phyloP scores from a whole-genome alignment of 1,284 basidiomycete genomes.

The Phellopilus nigrolimitatus region DNA sequence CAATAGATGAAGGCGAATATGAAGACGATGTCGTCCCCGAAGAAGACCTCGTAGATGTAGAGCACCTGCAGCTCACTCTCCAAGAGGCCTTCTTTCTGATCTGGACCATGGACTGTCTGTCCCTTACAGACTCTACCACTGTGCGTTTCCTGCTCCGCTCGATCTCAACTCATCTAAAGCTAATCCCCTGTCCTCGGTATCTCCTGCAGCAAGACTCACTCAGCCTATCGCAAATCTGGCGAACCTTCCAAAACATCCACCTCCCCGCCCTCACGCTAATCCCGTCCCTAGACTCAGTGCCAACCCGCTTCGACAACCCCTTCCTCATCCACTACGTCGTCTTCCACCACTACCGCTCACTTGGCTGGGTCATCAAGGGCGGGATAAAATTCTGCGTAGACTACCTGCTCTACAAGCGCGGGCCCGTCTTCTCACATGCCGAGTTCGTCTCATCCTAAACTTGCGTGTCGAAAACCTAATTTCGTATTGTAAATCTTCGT shows the following conservation, averaged over 20 bases:
- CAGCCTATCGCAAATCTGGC: constrained; percentile 54
- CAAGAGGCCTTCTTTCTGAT: constrained; percentile 91
- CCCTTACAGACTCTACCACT: constrained; percentile 59
- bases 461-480: too few species aligned
- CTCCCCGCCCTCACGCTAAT: constrained; percentile 31
- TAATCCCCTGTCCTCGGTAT: neutral
- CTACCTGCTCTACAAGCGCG: constrained; percentile 90
- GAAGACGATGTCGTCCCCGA: constrained; percentile 37
- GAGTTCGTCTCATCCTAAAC: constrained; percentile 57
- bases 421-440: constrained; percentile 93
- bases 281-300: constrained; percentile 28
- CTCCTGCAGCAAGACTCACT: constrained; percentile 45
- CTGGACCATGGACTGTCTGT: constrained; percentile 82
- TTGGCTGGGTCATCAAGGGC: constrained; percentile 97
- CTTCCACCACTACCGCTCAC: constrained; percentile 93
- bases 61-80: constrained; percentile 89
- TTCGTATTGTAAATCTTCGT: too few species aligned
- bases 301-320: constrained; percentile 75
- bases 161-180: neutral
- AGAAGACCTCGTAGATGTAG: constrained; percentile 63
- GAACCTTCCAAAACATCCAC: constrained; percentile 47
- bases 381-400: constrained; percentile 99
- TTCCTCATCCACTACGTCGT: constrained; percentile 88
- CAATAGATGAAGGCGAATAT: constrained; percentile 28
- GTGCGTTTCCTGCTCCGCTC: constrained; percentile 37